Evolutionary conservation across 257 asterid genomes (phyloP).

Genomic region (Solanum pinnatisectum): DNA sequence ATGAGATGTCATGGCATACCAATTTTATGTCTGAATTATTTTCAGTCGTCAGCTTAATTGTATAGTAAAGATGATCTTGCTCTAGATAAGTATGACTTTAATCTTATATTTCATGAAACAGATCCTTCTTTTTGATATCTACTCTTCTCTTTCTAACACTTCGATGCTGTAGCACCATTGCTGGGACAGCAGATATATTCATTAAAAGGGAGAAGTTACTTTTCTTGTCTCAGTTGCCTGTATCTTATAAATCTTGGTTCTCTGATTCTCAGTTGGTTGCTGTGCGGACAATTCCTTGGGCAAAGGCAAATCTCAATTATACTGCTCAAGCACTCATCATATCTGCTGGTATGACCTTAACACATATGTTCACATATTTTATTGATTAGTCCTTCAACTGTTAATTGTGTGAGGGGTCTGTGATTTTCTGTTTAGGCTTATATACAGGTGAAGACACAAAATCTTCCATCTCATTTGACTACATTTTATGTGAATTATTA

Average conservation of each 20-base stretch:
- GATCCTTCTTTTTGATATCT: background rate
- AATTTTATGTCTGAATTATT: background rate
- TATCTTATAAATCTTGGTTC: background rate
- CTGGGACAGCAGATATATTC: background rate
- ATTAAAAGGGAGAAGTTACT: background rate
- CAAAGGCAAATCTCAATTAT: conserved; percentile 74
- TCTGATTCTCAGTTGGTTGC: conserved; percentile 45
- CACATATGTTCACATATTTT: background rate
- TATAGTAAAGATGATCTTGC: background rate
- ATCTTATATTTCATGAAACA: background rate
- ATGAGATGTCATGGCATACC: background rate
- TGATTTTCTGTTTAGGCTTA: background rate
- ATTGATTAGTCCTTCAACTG: background rate
- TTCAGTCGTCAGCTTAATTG: background rate
- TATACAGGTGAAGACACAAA: background rate
- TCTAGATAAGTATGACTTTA: background rate
- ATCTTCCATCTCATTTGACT: background rate
- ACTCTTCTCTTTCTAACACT: background rate
- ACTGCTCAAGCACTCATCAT: conserved; percentile 79
- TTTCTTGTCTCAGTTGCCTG: background rate
- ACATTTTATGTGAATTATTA: background rate
- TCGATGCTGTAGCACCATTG: background rate
- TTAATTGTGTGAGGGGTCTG: background rate
- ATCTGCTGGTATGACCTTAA: conserved; percentile 50
- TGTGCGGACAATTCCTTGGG: conserved; percentile 71